Conservation (phyloP, 2,329 filamentous ascomycete species). For the Alternaria arborescens region DNA sequence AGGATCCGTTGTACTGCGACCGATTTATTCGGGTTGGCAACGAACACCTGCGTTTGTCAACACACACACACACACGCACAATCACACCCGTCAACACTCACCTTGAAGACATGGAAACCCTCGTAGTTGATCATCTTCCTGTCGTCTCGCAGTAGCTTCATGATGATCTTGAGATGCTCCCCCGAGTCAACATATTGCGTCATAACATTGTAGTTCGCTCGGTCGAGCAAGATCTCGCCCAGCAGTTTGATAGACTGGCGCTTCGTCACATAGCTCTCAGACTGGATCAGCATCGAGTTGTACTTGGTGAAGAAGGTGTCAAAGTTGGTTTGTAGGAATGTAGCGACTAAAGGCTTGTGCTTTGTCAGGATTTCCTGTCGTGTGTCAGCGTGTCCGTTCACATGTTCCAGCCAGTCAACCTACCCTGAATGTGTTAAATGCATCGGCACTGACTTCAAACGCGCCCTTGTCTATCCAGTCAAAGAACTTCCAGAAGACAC, state of each 20-base stretch:
- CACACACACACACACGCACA: background rate
- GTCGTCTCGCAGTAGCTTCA: constrained; percentile 95
- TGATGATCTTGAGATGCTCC: constrained; percentile 96
- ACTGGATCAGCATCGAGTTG: constrained; percentile 86
- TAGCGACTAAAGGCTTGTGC: constrained; percentile 89
- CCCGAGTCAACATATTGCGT: constrained; percentile 94
- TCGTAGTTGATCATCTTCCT: constrained; percentile 99
- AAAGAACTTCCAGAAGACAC: constrained; percentile 97
- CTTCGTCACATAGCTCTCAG: constrained; percentile 96
- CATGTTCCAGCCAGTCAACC: background rate
- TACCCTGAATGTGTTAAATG: constrained; percentile 96
- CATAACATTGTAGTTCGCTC: constrained; percentile 98
- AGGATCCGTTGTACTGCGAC: constrained; percentile 93
- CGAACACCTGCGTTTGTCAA: constrained; percentile 73
- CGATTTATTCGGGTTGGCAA: constrained; percentile 98
- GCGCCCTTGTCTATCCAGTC: constrained; percentile 96
- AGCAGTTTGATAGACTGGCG: constrained; percentile 97
- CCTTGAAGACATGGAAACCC: constrained; percentile 98
- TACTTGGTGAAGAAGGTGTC: constrained; percentile 92
- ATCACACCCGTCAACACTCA: constrained; percentile 33
- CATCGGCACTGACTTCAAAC: constrained; percentile 96
- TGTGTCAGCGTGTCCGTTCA: constrained; percentile 21
- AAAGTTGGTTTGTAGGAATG: constrained; percentile 89
- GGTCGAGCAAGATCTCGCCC: constrained; percentile 91
- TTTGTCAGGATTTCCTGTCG: constrained; percentile 89